Percentiles rank a stretch among this genome's conserved stretches.
Conservation (phyloP, 2,329 filamentous ascomycete species). For the Cucurbitaria berberidis region DNA sequence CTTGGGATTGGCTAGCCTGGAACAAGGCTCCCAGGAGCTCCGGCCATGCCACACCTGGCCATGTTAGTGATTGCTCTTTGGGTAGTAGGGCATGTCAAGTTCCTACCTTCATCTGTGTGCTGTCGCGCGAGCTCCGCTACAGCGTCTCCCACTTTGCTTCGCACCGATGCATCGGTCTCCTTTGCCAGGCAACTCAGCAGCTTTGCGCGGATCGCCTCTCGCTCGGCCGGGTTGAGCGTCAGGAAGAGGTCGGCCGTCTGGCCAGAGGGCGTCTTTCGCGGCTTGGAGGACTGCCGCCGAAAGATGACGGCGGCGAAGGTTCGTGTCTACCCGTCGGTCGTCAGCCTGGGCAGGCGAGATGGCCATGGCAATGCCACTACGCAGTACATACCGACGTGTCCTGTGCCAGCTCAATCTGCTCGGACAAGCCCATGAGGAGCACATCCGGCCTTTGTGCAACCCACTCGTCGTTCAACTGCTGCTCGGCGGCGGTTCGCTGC, state of each 20-base stretch:
- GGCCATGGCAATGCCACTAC: background rate
- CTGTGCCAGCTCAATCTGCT: conserved; percentile 83
- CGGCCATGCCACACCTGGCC: conserved; percentile 80
- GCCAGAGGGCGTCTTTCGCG: conserved; percentile 74
- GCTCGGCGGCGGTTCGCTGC: conserved; percentile 83
- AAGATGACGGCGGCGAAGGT: conserved; percentile 95
- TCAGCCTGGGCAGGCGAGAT: conserved; percentile 7
- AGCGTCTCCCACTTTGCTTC: conserved; percentile 97
- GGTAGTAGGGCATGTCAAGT: conserved; percentile 15
- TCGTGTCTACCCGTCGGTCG: conserved; percentile 66
- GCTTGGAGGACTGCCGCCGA: conserved; percentile 88
- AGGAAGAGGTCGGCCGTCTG: conserved; percentile 82
- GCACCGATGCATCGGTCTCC: conserved; percentile 75
- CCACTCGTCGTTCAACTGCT: conserved; percentile 91
- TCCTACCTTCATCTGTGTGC: conserved; percentile 84
- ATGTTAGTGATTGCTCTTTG: conserved; percentile 9
- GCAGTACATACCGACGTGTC: conserved; percentile 68
- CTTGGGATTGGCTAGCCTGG: conserved; percentile 84
- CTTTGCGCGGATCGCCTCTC: conserved; percentile 80
- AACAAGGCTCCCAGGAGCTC: conserved; percentile 88
- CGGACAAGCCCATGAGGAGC: conserved; percentile 89
- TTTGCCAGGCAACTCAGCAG: conserved; percentile 76
- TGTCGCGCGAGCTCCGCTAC: conserved; percentile 94
- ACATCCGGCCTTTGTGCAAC: conserved; percentile 80
- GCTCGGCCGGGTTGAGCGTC: conserved; percentile 75